Evolutionary conservation across 495 filamentous ascomycete species (phyloP), one percentile per base, ranked within the genome.

Genomic region (Chaetomium fimeti): DNA sequence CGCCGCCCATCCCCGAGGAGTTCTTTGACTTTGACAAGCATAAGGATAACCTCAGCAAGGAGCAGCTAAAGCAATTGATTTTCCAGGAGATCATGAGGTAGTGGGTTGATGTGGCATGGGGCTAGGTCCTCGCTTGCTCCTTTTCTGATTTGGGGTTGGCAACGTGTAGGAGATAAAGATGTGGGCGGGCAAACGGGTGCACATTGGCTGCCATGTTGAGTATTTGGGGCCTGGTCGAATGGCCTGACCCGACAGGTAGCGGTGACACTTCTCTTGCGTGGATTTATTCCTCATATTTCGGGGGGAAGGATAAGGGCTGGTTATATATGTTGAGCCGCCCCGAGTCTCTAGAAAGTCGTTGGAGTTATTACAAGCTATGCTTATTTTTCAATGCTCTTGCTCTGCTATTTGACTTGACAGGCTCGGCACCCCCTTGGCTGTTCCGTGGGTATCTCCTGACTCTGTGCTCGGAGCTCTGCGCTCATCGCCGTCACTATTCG

Each of bases 1-100:
- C 95, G 13, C 88, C 90, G 15, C 92, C 95, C 18, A 99, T 99
- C 69, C 95, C 95, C 0, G 92, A 97, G 71, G 92, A 95, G 72
- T 99, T 99, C 84, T 99, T 99, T 76, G 94, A 98, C 77, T 99
- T 99, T 74, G 95, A 99, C 80, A 96, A 97, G 84, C 94, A 96
- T 81, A 99, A 99, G 88, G 95, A 99, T 76, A 92, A 88, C 64
- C 81, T 99, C 67, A 96, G 89, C 82, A 99, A 99, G 82, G 95
- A 99, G 77, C 90, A 99, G 79, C 77, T 99, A 77, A 97, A 97
- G 83, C 92, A 88, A 62, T 82, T 98, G 70, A 98, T 98, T 76
- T 98, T 92, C 76, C 86, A 97, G 76, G 94, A 98, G 79, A 98
- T 98, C 68, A 98, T 98, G 94, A 89, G 95, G 80, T 98, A 91